Base-by-base conservation (phyloP, 2,329 filamentous ascomycete genomes). In the Elsinoe australis region DNA sequence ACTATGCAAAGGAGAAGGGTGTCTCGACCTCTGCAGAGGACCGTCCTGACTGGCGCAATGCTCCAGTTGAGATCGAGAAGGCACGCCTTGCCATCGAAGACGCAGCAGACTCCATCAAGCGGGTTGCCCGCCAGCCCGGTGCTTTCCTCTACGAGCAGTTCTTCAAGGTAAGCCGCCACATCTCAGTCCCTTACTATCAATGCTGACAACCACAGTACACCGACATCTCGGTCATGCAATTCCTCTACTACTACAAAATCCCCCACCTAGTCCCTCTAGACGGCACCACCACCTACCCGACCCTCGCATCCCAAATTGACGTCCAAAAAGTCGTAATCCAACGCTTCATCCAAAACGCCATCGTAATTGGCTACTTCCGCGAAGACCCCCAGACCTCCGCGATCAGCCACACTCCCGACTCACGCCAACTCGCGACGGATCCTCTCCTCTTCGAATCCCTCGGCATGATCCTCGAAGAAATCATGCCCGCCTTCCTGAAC, bases 291-390 rank as follows among this genome's bases (percentile, higher is more conserved):
- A 36, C 52, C 2, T 67, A 64, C 44, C 14, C 39, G 1, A 54
- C 59, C 2, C 51, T 67, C 5, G 59, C 65, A 0, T 26, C 34
- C 4, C 12, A 36, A 1, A 59, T 59, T 9, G 47, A 52, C 1
- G 54, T 68, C 3, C 47, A 55, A 3, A 58, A 61, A 17, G 15
- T 45, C 0, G 53, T 51, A 3, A 52, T 64, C 7, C 54, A 56
- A 10, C 64, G 67, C n/a, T 49, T 69, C 1, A 35, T 68, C n/a
- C 65, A 66, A 7, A 59, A 64, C 15, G 64, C 65, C 26, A 67
- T 69, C 52, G 59, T 61, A 1, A 65, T 66, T 50, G 59, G 60
- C 35, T 55, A 68, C 22, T 70, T 71, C 49, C 50, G 51, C n/a
- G 68, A 70, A 52, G 64, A 64, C 0, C 46, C 54, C 6, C 52